phyloP scores from a whole-genome alignment of 1,284 basidiomycete genomes.

The Ustilago crameri region DNA sequence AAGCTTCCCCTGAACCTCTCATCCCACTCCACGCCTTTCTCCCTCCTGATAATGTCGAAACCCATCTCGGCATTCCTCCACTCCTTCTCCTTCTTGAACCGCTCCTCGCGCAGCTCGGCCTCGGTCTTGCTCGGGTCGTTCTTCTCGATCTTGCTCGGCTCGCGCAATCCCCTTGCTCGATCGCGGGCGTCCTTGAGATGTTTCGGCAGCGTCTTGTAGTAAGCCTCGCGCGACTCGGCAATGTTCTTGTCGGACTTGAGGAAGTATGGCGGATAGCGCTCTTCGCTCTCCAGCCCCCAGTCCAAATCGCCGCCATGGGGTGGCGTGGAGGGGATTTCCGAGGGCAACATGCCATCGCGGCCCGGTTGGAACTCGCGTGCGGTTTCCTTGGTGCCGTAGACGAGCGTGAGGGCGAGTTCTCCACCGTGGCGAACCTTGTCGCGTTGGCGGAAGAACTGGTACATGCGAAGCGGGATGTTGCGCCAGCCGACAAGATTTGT shows the following conservation, averaged over 20 bases:
- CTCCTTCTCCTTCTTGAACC: constrained; percentile 78
- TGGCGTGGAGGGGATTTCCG: constrained; percentile 35
- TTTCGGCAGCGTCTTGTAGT: constrained; percentile 79
- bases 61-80: constrained; percentile 83
- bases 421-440: constrained; percentile 80
- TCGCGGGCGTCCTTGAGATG: constrained; percentile 81
- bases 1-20: constrained; percentile 77
- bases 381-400: constrained; percentile 71
- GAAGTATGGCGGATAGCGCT: constrained; percentile 77
- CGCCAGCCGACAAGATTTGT: constrained; percentile 84
- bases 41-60: constrained; percentile 79
- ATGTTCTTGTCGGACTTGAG: constrained; percentile 75
- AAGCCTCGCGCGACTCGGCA: constrained; percentile 77
- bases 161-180: constrained; percentile 80
- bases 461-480: constrained; percentile 88
- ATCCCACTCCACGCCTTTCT: constrained; percentile 79
- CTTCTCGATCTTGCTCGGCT: constrained; percentile 84
- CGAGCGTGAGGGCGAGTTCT: constrained; percentile 81
- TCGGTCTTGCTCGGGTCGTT: constrained; percentile 85
- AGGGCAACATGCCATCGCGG: constrained; percentile 18
- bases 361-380: constrained; percentile 74
- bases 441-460: constrained; percentile 92
- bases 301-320: constrained; percentile 75
- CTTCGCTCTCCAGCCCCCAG: constrained; percentile 78
- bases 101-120: constrained; percentile 76